Base-by-base conservation (phyloP, 2,329 filamentous ascomycete genomes). In the Aspergillus bombycis region DNA sequence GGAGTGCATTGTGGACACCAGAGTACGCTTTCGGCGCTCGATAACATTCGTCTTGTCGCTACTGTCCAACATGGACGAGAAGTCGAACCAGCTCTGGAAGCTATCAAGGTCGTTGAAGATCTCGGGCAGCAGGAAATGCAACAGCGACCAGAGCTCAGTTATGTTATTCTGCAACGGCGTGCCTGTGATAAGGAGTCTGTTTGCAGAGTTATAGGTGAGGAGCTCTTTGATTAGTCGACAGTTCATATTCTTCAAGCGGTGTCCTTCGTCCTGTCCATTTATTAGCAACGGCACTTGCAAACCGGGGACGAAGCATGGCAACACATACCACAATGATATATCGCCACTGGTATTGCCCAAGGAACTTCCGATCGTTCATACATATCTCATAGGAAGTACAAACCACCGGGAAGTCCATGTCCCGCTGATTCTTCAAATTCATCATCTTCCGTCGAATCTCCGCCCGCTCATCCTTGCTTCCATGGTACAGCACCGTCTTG, bases 311-410 rank as follows among this genome's bases (percentile, higher is more conserved):
- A 41, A 23, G 34, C 16, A 8, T 16, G 21, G 7, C 7, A 32
- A 21, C 38, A 74, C 73, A 67, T 79, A 91, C 90, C 65, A 99
- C 96, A 68, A 99, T 95, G 72, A 99, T 97, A 70, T 97, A 97
- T 60, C 96, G 93, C 95, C 95, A 99, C 41, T 93, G 90, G 62
- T 96, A 94, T 62, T 91, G 90, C 0, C 89, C 88, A 6, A 99
- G 81, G 41, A 89, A 89, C 58, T 93, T 90, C 43, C 92, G 88
- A 74, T 99, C 95, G 70, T 93, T 90, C 79, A 99, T 89, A 60
- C 96, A 94, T 74, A 99, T 97, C 75, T 99, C 95, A 71, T 98
- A 98, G 45, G 91, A 96, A 0, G 95, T 99, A 72, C 94, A 94
- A 0, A 98, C 91, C 0, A 99, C 90, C 0, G 95, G 95, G 65